Base-by-base conservation (phyloP, 2,329 filamentous ascomycete genomes). In the Cadophora gregata region DNA sequence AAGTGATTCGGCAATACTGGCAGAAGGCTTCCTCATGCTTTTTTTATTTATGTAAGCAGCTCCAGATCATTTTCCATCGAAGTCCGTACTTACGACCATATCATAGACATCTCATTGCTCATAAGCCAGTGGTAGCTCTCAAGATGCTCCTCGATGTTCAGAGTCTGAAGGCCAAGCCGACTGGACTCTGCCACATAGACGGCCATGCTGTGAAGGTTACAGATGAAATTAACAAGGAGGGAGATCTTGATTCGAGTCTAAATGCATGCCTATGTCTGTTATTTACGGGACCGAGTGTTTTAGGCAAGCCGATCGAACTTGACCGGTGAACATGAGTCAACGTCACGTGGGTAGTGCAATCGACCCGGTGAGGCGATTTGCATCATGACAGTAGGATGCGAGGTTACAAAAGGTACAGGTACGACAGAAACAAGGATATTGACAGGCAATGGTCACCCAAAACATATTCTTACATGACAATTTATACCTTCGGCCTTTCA, bases 111-210 rank as follows among this genome's bases (percentile, higher is more conserved):
- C 3, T 55, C 38, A 25, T 69, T 65, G n/a, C 36, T 63, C 45
- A 62, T 36, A 12, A 71, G 42, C 21, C 10, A 14, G 53, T 70
- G 67, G 29, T 65, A 68, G 36, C 59, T 64, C 8, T 69, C 27
- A 6, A 71, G 60, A 62, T 73, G 72, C 16, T 68, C 59, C 3
- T 67, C 64, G 14, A 62, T 24, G 25, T 19, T 64, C 16, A 72
- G 36, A 0, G 55, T 29, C 62, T 73, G 63, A 1, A 73, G 65
- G 24, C 45, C 64, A 9, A 73, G 59, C 10, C 71, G 66, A n/a
- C 42, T 24, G 3, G 71, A 70, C 50, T 70, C 66, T 1, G 68
- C 66, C 31, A 56, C 63, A 25, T 68, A 67, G 33, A 24, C 14
- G 21, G 14, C 48, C 68, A 70, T 70, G 5, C 8, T 50, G 55